Evolutionary conservation across 371 early-diverging fungal species (phyloP).

Genomic region (Globomyces sp.): DNA sequence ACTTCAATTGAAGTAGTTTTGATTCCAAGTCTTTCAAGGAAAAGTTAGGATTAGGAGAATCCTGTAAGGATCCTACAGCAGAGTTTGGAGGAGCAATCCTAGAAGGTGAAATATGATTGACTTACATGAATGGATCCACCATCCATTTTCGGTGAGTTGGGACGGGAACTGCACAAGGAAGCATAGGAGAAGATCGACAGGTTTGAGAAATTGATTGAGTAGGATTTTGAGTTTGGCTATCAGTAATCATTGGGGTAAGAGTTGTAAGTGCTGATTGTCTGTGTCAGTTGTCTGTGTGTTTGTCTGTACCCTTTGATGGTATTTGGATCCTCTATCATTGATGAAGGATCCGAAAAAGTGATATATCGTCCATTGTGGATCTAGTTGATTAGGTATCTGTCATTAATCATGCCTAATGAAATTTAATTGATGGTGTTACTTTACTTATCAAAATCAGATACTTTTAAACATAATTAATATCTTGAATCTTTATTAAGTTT

Average conservation of each 20-base stretch:
- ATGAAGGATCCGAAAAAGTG: too few relatives aligned
- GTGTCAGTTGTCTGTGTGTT: too few relatives aligned
- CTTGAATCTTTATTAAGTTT: too few relatives aligned
- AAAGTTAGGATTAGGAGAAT: neutral
- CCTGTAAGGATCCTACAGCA: neutral
- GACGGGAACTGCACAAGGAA: neutral
- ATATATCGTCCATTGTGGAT: too few relatives aligned
- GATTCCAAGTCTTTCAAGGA: conserved; percentile 6
- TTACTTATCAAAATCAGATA: too few relatives aligned
- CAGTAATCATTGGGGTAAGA: neutral
- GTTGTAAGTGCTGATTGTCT: too few relatives aligned
- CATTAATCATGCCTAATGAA: too few relatives aligned
- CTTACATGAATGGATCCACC: neutral
- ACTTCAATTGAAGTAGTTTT: conserved; percentile 7
- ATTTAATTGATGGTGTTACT: too few relatives aligned
- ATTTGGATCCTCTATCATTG: too few relatives aligned
- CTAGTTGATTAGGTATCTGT: too few relatives aligned
- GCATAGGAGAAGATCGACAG: neutral
- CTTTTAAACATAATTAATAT: too few relatives aligned
- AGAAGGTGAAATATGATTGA: neutral
- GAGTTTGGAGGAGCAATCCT: neutral
- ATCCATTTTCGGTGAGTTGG: neutral
- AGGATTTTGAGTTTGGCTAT: neutral
- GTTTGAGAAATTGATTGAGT: neutral
- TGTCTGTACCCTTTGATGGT: too few relatives aligned